These are phyloP conservation scores for Penicillium sp. DNA, from an alignment of 2,329 filamentous ascomycete genomes.

Conservation along the genomic window DNA sequence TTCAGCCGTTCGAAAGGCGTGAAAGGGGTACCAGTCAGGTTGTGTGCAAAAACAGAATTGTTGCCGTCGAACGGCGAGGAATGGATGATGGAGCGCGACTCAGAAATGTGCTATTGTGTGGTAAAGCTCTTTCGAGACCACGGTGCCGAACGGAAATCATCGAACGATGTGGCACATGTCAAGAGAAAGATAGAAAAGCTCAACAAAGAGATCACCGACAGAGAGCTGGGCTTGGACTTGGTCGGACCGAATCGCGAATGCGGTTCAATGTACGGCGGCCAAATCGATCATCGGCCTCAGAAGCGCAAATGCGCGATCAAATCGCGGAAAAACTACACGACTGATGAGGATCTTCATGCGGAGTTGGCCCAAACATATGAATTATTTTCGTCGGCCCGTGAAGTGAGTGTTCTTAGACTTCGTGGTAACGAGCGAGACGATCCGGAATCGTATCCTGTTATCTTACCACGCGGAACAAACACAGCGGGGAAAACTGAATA, in stretches of 20 bases:
- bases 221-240: too few species aligned
- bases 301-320: slow-evolving; percentile 56
- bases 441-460: slow-evolving; percentile 38
- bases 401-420: slow-evolving; percentile 37
- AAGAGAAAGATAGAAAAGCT: slow-evolving; percentile 93
- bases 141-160: slow-evolving; percentile 86
- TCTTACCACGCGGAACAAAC: slow-evolving; percentile 24
- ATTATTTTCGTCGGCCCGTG: slow-evolving; percentile 37
- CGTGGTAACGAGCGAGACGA: slow-evolving; percentile 40
- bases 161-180: slow-evolving; percentile 86
- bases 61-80: slow-evolving; percentile 56
- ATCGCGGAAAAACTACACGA: neutral
- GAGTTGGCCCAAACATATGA: slow-evolving; percentile 36
- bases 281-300: neutral
- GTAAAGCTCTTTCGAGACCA: slow-evolving; percentile 94
- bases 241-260: too few species aligned
- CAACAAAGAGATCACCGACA: slow-evolving; percentile 71
- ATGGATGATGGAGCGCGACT: slow-evolving; percentile 24
- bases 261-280: too few species aligned
- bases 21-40: slow-evolving; percentile 86
- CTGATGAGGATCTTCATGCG: slow-evolving; percentile 40
- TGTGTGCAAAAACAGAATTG: slow-evolving; percentile 82
- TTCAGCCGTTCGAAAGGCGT: slow-evolving; percentile 98
- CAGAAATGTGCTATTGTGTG: slow-evolving; percentile 89
- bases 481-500: slow-evolving; percentile 18